These are phyloP conservation scores for Fusarium sororula DNA, from an alignment of 2,329 filamentous ascomycete genomes.

Conservation along the genomic window DNA sequence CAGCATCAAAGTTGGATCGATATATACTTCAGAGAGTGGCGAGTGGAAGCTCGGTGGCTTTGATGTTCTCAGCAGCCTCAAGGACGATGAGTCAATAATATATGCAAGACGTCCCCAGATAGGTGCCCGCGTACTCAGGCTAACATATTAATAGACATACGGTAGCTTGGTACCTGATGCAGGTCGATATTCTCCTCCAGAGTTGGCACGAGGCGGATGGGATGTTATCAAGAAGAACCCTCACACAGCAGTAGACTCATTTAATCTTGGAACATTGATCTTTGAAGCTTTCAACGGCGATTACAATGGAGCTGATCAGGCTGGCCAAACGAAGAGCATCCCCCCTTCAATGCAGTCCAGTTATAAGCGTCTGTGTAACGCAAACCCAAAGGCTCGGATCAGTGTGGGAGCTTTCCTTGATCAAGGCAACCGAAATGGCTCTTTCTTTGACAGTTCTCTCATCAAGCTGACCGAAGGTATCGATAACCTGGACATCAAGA, in stretches of 20 bases:
- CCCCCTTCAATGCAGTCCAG: conserved; percentile 88
- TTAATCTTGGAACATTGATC: conserved; percentile 83
- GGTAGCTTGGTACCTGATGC: conserved; percentile 89
- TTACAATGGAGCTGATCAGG: conserved; percentile 79
- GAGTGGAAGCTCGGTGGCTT: conserved; percentile 98
- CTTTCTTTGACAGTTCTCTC: conserved; percentile 92
- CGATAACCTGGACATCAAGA: conserved; percentile 90
- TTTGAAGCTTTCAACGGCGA: conserved; percentile 93
- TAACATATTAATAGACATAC: conserved; percentile 69
- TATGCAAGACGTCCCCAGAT: conserved; percentile 63
- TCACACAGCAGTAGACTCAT: conserved; percentile 84
- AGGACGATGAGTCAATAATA: conserved; percentile 93
- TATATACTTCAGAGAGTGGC: conserved; percentile 94
- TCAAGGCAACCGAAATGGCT: conserved; percentile 81
- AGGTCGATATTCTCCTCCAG: conserved; percentile 84
- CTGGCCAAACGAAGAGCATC: conserved; percentile 85
- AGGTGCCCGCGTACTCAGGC: background rate
- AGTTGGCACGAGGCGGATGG: conserved; percentile 89
- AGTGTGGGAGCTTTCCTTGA: conserved; percentile 89
- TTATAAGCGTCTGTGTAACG: conserved; percentile 88
- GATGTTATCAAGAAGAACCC: conserved; percentile 86
- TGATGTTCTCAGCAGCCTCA: conserved; percentile 92
- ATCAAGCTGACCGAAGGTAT: conserved; percentile 94
- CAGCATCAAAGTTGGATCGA: conserved; percentile 81
- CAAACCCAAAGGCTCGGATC: conserved; percentile 87